Percentiles rank a stretch among this genome's conserved stretches.
Evolutionary conservation across 768 basidiomycete species (phyloP).

Genomic region (Neoboletus subvelutipes): DNA sequence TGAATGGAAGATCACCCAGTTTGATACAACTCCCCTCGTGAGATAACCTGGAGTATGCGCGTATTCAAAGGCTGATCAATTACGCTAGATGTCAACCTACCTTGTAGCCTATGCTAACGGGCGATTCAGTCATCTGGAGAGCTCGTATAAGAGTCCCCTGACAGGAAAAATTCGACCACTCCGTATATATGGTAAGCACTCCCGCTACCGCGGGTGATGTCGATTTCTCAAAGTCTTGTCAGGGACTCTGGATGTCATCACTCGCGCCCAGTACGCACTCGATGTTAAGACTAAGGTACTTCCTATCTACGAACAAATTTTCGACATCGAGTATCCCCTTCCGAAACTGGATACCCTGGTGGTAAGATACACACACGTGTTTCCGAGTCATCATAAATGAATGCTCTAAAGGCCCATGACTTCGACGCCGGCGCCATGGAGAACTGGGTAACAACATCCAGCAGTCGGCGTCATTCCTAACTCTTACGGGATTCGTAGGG

Average conservation of each 20-base stretch:
- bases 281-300: slow-evolving; percentile 81
- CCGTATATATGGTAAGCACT: slow-evolving; percentile 71
- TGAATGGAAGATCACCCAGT: slow-evolving; percentile 81
- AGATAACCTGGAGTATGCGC: slow-evolving; percentile 4
- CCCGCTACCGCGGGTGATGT: background rate
- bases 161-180: slow-evolving; percentile 81
- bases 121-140: slow-evolving; percentile 69
- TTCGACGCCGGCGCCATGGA: slow-evolving; percentile 95
- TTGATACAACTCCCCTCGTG: slow-evolving; percentile 74
- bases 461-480: background rate
- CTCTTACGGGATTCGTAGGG: slow-evolving; percentile 43
- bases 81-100: slow-evolving; percentile 73
- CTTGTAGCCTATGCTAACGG: slow-evolving; percentile 88
- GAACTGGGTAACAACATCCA: slow-evolving; percentile 58
- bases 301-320: slow-evolving; percentile 90
- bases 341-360: slow-evolving; percentile 95
- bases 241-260: slow-evolving; percentile 82
- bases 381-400: background rate
- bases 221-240: slow-evolving; percentile 6
- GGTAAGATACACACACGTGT: slow-evolving; percentile 37
- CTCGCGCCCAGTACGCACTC: slow-evolving; percentile 82
- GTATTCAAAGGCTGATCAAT: background rate
- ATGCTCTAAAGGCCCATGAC: slow-evolving; percentile 58
- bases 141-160: slow-evolving; percentile 73
- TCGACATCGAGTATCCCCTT: slow-evolving; percentile 89